Conservation (phyloP, 208 protist genomes). For the Acanthamoeba castellanii region DNA sequence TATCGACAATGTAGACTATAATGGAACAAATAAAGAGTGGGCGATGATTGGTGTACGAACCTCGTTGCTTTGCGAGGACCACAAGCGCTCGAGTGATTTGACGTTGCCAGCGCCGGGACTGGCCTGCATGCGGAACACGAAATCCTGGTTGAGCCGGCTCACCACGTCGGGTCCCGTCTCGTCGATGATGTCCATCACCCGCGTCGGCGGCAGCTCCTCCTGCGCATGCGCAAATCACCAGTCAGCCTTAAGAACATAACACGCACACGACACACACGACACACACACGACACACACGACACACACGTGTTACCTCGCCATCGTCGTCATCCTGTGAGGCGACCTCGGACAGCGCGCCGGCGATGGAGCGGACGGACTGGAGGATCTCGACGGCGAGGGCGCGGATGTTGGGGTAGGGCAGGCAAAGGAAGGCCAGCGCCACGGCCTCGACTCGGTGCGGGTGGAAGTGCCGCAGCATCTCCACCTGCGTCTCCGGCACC, state of each 20-base stretch:
- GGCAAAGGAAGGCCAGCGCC: slow-evolving; percentile 49
- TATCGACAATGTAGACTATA: too few species aligned
- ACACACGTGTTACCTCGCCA: neutral
- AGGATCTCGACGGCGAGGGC: slow-evolving; percentile 62
- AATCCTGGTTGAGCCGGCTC: slow-evolving; percentile 54
- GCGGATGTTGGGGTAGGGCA: slow-evolving; percentile 35
- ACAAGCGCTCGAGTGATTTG: slow-evolving; percentile 50
- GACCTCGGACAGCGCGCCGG: neutral
- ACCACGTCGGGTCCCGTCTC: slow-evolving; percentile 64
- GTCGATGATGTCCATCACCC: slow-evolving; percentile 71
- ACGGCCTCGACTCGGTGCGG: slow-evolving; percentile 41
- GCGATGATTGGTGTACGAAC: neutral
- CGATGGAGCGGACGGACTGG: slow-evolving; percentile 57
- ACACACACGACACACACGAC: too few species aligned
- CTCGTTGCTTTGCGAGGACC: slow-evolving; percentile 51
- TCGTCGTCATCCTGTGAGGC: neutral
- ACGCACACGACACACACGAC: neutral
- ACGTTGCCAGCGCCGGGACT: neutral
- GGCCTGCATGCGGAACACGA: slow-evolving; percentile 38
- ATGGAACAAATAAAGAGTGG: too few species aligned
- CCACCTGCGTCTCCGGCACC: neutral
- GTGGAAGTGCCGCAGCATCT: slow-evolving; percentile 41
- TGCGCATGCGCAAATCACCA: neutral
- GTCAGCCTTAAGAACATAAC: neutral
- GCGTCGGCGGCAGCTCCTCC: slow-evolving; percentile 28